Evolutionary conservation across 805 yeast species (phyloP), one percentile per base, ranked within the genome.

Genomic region (Maudiozyma turicensis): DNA sequence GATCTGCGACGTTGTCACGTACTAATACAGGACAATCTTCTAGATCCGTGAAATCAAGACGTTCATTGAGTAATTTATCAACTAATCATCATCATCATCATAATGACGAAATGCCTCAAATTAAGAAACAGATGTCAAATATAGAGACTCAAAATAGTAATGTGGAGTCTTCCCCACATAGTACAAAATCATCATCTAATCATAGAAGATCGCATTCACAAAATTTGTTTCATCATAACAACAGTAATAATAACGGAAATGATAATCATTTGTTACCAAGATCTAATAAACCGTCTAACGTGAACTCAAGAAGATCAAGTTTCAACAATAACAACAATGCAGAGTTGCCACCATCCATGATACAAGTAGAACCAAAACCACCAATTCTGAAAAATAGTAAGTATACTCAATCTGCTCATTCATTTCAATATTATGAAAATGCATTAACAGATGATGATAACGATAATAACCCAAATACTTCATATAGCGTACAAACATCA

Each of bases 311-410:
- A 44, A 56, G 64, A 44, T 57, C 72, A 2, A 70, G 70, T 45
- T 60, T 63, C 30, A 53, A 58, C 32, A 53, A 61, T 5, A 60
- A 63, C 30, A 53, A 58, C 32, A 53, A 61, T 5, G 60, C 62
- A 3, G 71, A 68, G 49, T 66, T 81, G 48, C 87, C 88, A 14
- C 80, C 84, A 14, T 79, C 86, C 38, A 81, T 84, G 89, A 70
- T 76, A 35, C 81, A 78, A 53, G 70, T 80, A 51, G 84, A 76
- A 56, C 91, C 93, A 15, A 83, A 79, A 57, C 80, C 81, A 48
- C 90, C 93, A 2, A 85, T 85, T 51, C 72, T 85, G 56, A 72
- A 81, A 54, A 72, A 74, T 48, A 61, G 58, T 48, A 50, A 50
- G 15, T 50, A 57, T 45, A 50, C 52, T 2, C 14, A 45, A 6